A percentile compares a stretch with the other conserved stretches of the same genome.
These are phyloP conservation scores for Lenzites betulinus DNA, from an alignment of 768 basidiomycete species.

Conservation along the genomic window DNA sequence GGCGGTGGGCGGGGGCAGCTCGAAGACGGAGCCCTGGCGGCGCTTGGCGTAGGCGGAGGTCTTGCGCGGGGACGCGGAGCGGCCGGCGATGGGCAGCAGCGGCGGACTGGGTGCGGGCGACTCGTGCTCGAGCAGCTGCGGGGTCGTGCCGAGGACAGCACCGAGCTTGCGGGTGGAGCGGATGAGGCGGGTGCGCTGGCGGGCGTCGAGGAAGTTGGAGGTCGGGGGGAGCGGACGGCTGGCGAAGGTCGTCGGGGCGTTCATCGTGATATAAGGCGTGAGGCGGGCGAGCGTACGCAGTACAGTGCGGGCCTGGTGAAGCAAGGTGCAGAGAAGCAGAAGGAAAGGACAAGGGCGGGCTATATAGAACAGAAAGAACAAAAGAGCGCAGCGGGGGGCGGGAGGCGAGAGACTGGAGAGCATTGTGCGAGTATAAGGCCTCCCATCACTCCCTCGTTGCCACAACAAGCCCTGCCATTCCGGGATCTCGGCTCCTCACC, in stretches of 20 bases:
- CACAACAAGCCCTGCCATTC: background rate
- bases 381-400: background rate
- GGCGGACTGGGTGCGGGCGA: background rate
- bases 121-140: constrained; percentile 49
- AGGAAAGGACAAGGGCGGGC: background rate
- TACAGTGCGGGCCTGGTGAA: background rate
- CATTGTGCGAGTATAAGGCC: background rate
- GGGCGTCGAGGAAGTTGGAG: constrained; percentile 51
- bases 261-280: background rate
- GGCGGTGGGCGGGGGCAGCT: constrained; percentile 6
- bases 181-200: constrained; percentile 54
- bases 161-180: constrained; percentile 62
- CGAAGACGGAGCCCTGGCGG: constrained; percentile 20
- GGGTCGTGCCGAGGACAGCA: constrained; percentile 57
- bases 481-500: background rate
- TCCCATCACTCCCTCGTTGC: constrained; percentile 1
- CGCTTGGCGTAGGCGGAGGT: constrained; percentile 13
- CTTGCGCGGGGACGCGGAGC: constrained; percentile 4
- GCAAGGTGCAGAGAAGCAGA: background rate
- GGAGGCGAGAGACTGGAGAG: background rate
- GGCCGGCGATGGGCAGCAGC: constrained; percentile 5
- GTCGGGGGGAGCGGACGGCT: constrained; percentile 48
- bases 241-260: background rate
- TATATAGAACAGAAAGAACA: constrained; percentile 6
- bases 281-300: background rate